Conservation (phyloP, 2,329 filamentous ascomycete species). For the Monilinia fructigena region DNA sequence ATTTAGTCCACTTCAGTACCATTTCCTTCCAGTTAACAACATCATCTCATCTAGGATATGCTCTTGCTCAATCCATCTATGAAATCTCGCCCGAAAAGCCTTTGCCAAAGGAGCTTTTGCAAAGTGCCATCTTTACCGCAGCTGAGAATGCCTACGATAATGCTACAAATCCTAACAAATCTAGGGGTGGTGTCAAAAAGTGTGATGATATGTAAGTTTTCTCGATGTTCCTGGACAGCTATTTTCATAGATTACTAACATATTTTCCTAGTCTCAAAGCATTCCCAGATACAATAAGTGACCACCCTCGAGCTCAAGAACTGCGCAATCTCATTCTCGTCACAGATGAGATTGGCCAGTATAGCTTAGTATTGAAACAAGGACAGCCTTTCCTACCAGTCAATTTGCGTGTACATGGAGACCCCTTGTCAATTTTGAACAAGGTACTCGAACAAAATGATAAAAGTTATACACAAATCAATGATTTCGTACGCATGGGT, state of each 20-base stretch:
- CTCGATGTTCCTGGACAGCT: neutral
- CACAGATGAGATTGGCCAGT: slow-evolving; percentile 73
- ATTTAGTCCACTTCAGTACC: slow-evolving; percentile 20
- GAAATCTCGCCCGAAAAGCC: slow-evolving; percentile 51
- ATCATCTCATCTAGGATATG: slow-evolving; percentile 50
- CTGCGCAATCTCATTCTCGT: slow-evolving; percentile 66
- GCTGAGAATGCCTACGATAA: slow-evolving; percentile 75
- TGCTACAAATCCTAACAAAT: slow-evolving; percentile 76
- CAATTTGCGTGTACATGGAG: slow-evolving; percentile 70
- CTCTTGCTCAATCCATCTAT: slow-evolving; percentile 62
- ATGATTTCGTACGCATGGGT: slow-evolving; percentile 70
- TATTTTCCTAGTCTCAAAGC: slow-evolving; percentile 54
- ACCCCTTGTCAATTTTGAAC: slow-evolving; percentile 70
- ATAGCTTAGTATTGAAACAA: slow-evolving; percentile 74
- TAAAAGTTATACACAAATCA: slow-evolving; percentile 70
- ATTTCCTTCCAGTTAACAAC: neutral
- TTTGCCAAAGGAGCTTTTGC: slow-evolving; percentile 52
- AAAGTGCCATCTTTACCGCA: slow-evolving; percentile 59
- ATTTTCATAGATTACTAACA: slow-evolving; percentile 3
- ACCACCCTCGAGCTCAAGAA: slow-evolving; percentile 52
- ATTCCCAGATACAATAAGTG: slow-evolving; percentile 58
- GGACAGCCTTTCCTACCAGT: slow-evolving; percentile 79
- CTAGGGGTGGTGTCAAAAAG: slow-evolving; percentile 72
- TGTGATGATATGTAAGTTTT: slow-evolving; percentile 68
- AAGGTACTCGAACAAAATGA: slow-evolving; percentile 75